Percentiles rank a stretch among this genome's conserved stretches.
These are phyloP conservation scores for Pichia gijzeniarum DNA, from an alignment of 805 yeast species.

Conservation along the genomic window DNA sequence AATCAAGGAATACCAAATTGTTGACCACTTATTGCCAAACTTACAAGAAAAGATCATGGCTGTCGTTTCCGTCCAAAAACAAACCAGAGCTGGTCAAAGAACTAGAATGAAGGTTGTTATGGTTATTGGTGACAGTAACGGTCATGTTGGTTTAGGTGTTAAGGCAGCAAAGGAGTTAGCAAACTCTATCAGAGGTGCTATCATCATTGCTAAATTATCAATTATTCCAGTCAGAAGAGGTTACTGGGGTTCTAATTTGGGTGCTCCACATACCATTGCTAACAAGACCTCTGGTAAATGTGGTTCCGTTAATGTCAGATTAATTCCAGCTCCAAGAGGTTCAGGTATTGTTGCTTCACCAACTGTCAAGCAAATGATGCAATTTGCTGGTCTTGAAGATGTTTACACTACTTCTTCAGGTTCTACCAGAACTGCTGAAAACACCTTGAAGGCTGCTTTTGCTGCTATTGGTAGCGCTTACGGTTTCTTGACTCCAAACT, in stretches of 20 bases:
- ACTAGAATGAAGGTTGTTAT: conserved; percentile 99
- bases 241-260: conserved; percentile 99
- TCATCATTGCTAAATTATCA: conserved; percentile 97
- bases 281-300: conserved; percentile 99
- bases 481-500: conserved; percentile 99
- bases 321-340: conserved; percentile 99
- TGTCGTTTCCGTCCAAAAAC: conserved; percentile 99
- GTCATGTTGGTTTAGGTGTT: conserved; percentile 99
- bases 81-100: conserved; percentile 99
- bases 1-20: conserved; percentile 98
- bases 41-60: conserved; percentile 99
- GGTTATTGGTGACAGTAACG: conserved; percentile 98
- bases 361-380: conserved; percentile 97
- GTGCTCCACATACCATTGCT: conserved; percentile 98
- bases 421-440: conserved; percentile 98
- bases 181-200: conserved; percentile 99
- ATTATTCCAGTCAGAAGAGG: conserved; percentile 99
- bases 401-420: conserved; percentile 98
- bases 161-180: conserved; percentile 99
- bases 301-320: conserved; percentile 98
- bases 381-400: conserved; percentile 99
- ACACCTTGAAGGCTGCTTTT: conserved; percentile 99
- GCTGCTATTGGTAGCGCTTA: conserved; percentile 99
- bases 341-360: conserved; percentile 99
- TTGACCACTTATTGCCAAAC: conserved; percentile 92